A percentile compares a stretch with the other conserved stretches of the same genome.
These are phyloP conservation scores for Talaromyces albobiverticillius DNA, from an alignment of 2,329 filamentous ascomycete genomes.

Conservation along the genomic window DNA sequence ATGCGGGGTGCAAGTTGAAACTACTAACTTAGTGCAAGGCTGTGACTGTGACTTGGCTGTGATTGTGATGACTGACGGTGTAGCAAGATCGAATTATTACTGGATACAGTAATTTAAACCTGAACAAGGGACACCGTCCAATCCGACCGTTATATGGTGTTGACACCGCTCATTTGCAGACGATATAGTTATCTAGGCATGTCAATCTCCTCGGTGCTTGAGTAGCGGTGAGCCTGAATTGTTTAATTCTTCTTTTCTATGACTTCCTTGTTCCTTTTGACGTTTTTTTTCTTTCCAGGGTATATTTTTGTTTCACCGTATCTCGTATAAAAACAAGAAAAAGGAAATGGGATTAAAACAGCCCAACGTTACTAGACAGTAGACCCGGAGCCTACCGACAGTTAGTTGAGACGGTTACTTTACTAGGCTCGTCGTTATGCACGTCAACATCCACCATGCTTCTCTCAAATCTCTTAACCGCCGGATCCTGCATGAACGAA, in stretches of 20 bases:
- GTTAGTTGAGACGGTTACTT: not conserved
- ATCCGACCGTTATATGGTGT: no score
- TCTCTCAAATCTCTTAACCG: conserved; percentile 3
- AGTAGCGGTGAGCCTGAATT: not conserved
- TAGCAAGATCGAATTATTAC: no score
- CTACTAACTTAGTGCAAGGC: not conserved
- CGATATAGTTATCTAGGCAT: not conserved
- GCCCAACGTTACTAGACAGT: not conserved
- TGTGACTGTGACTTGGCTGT: not conserved
- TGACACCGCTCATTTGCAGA: not conserved
- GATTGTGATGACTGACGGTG: no score
- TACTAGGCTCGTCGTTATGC: conserved; percentile 1
- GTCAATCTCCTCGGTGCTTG: not conserved
- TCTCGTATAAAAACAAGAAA: not conserved
- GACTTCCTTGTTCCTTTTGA: not conserved
- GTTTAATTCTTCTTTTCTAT: not conserved
- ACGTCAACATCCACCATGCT: conserved; percentile 9
- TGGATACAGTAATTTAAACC: not conserved
- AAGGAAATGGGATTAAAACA: not conserved
- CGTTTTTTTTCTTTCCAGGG: not conserved
- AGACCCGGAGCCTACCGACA: conserved; percentile 8
- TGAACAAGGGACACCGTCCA: not conserved
- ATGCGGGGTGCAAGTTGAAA: conserved; percentile 1
- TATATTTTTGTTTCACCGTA: not conserved
- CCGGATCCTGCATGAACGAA: conserved; percentile 8